Evolutionary conservation across 2,329 filamentous ascomycete genomes (phyloP), one percentile per base, ranked within the genome.

Genomic region (Byssothecium circinans): DNA sequence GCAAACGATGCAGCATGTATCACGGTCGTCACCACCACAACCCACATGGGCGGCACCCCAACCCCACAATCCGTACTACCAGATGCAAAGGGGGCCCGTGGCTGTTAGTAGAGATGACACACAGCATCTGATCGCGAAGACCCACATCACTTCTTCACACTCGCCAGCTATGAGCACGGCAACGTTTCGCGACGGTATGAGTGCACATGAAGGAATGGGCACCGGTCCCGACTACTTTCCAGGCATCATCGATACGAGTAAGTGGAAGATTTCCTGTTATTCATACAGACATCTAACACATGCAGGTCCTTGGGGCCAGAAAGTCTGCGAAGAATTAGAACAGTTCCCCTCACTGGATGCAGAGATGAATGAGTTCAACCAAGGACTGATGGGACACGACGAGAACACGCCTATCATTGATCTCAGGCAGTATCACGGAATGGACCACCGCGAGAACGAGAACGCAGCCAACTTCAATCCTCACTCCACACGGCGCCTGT

Each of bases 401-500:
- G 71, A 74, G 38, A 70, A 74, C 52, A 69, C 64, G 6, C 64
- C 69, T 17, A 71, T 74, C 39, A 71, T 74, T 45, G 69, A 74
- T 46, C 53, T 73, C 23, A 62, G 71, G 43, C 69, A 72, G 45
- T 72, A 68, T 43, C 53, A 64, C 27, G 54, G 58, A 11, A 62
- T 66, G 49, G 56, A 62, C 3, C 65, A 67, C 20, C 61, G 59
- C 6, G 69, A 72, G n/a, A 50, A 50, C 23, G 64, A 68, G 5
- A 57, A 56, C 33, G 50, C 62, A 46, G 52, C 60, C 15, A 57
- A 51, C 11, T 70, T 66, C 57, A 63, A 77, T 44, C 74, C 72
- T n/a, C 69, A 79, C 37, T 79, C 81, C 53, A 76, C 79, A 38
- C 79, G 85, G 49, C 80, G 85, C 52, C 81, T 88, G 76, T 88